Evolutionary conservation across 2,329 filamentous ascomycete genomes (phyloP), one percentile per base, ranked within the genome.

Genomic region (Tolypocladium ovalisporum): DNA sequence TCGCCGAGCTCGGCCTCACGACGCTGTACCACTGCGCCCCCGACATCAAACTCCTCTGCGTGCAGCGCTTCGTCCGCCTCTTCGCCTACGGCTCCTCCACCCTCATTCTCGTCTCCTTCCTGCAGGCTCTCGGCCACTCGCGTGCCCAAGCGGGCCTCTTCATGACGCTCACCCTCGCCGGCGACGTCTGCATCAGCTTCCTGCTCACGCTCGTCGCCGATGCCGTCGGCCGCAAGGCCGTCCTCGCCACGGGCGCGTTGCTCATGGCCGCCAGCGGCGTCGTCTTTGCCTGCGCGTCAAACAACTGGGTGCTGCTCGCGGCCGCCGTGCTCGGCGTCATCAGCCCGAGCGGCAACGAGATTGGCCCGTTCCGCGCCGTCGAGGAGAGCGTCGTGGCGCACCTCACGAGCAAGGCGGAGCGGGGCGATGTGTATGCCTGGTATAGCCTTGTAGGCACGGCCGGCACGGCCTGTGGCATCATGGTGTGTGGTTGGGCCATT

Each of bases 291-390:
- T 52, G 74, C 0, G 76, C 65, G 59, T 71, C 73, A 8, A 79
- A 77, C 58, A 87, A 81, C 64, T 86, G 81, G 81, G 60, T 83
- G 1, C 68, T 87, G 55, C 73, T 87, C 9, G 59, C 70, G 12
- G 83, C 83, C 2, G 80, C 80, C 27, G 73, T 87, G 19, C 60
- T 86, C 9, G 84, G 84, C 6, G 82, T 87, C 54, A 82, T 87
- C 37, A 85, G 81, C 66, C 81, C 81, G n/a, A 82, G 81, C 64
- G 83, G 83, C 9, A 84, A 82, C 57, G 83, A 86, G 64, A 85
- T 85, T 56, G 83, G 82, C 0, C 83, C 83, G 0, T 86, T 86
- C 59, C 74, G 79, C 42, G 82, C 83, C 42, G 75, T 86, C 34
- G 83, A 86, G 64, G 83, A 86, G 68, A 82, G 79, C 19, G 78